Evolutionary conservation across 2,329 filamentous ascomycete genomes (phyloP).

Genomic region (Xylariaceae sp.): DNA sequence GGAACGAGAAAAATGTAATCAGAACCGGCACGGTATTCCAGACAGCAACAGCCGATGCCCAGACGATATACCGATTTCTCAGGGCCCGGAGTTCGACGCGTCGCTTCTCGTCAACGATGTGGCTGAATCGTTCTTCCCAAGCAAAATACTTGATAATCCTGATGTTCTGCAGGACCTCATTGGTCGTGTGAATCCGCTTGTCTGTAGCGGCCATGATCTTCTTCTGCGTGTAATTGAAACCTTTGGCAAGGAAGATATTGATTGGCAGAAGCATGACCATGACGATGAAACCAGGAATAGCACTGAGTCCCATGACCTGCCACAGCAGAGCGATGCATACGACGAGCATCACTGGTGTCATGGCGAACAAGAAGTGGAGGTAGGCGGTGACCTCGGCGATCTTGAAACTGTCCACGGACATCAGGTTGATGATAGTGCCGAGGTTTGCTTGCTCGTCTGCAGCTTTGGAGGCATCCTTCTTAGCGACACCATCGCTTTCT

Average conservation of each 20-base stretch:
- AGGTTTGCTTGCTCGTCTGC: slow-evolving; percentile 74
- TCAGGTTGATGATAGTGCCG: slow-evolving; percentile 98
- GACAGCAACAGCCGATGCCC: slow-evolving; percentile 84
- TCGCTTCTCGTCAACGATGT: slow-evolving; percentile 83
- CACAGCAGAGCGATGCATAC: slow-evolving; percentile 79
- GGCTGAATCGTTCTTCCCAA: slow-evolving; percentile 88
- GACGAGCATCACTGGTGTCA: slow-evolving; percentile 79
- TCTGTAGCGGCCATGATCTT: slow-evolving; percentile 89
- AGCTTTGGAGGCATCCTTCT: slow-evolving; percentile 26
- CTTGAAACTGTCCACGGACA: slow-evolving; percentile 99
- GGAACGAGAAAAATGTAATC: slow-evolving; percentile 94
- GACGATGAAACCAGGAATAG: slow-evolving; percentile 84
- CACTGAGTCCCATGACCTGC: slow-evolving; percentile 83
- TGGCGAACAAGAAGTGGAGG: slow-evolving; percentile 89
- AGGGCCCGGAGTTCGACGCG: slow-evolving; percentile 69
- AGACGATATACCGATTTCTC: slow-evolving; percentile 78
- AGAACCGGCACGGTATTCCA: slow-evolving; percentile 95
- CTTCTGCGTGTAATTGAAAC: slow-evolving; percentile 82
- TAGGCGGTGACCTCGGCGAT: slow-evolving; percentile 92
- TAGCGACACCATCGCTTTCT: slow-evolving; percentile 25
- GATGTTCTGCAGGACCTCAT: slow-evolving; percentile 95
- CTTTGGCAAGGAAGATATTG: slow-evolving; percentile 81
- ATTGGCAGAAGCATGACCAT: slow-evolving; percentile 85
- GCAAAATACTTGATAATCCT: slow-evolving; percentile 99
- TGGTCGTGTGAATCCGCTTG: slow-evolving; percentile 91